phyloP scores from a whole-genome alignment of 331 rosid species.

The Quercus phellos region DNA sequence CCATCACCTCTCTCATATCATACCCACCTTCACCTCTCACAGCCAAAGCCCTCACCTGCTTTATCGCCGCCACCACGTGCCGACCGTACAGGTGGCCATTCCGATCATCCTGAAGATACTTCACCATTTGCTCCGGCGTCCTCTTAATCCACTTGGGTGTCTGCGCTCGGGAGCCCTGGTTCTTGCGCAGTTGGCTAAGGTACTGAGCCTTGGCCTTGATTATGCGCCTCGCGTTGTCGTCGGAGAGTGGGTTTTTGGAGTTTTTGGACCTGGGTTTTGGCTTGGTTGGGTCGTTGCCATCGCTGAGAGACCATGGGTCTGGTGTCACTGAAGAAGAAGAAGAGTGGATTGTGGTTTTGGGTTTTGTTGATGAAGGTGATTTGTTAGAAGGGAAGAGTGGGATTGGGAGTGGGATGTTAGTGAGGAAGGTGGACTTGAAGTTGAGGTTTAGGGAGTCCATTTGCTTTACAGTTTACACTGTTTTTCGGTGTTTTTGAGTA shows the following conservation, averaged over 20 bases:
- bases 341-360: conserved; percentile 20
- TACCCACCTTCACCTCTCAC: conserved; percentile 38
- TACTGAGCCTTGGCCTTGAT: conserved; percentile 65
- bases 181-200: conserved; percentile 54
- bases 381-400: conserved; percentile 22
- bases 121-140: conserved; percentile 89
- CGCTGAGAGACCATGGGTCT: conserved; percentile 78
- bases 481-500: no score
- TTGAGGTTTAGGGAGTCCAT: conserved; percentile 44
- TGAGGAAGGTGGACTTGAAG: conserved; percentile 47
- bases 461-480: no score
- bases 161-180: conserved; percentile 87
- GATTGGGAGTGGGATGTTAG: conserved; percentile 27
- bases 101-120: conserved; percentile 63
- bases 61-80: conserved; percentile 85
- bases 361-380: not conserved
- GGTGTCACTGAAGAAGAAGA: conserved; percentile 34
- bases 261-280: conserved; percentile 55
- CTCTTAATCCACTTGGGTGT: conserved; percentile 87
- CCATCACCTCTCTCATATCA: conserved; percentile 76
- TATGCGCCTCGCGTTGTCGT: conserved; percentile 86
- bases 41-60: conserved; percentile 60
- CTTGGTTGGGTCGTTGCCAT: conserved; percentile 49
- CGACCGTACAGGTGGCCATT: conserved; percentile 69
- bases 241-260: conserved; percentile 72